These are phyloP conservation scores for Nyssa sinensis DNA, from an alignment of 148 eudicot species.

Conservation along the genomic window DNA sequence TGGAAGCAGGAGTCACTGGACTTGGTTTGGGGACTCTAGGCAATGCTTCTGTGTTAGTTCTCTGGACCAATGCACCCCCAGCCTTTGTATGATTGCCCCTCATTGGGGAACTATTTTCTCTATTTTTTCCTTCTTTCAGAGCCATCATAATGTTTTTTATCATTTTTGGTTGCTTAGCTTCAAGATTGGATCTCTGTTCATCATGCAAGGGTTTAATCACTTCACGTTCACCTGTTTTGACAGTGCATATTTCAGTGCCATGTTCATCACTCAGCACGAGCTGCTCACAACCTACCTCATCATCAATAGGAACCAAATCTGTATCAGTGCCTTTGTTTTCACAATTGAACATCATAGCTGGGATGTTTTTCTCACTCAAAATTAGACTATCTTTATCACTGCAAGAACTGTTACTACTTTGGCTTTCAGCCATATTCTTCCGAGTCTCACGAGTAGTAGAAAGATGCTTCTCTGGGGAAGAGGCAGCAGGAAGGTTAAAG, in stretches of 20 bases:
- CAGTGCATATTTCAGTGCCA: constrained; percentile 24
- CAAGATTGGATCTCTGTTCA: constrained; percentile 41
- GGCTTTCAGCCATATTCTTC: constrained; percentile 74
- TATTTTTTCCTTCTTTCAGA: constrained; percentile 70
- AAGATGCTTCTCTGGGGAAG: constrained; percentile 61
- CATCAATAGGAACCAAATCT: constrained; percentile 54
- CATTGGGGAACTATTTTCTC: constrained; percentile 91
- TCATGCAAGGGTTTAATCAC: constrained; percentile 38
- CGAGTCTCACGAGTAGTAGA: constrained; percentile 39
- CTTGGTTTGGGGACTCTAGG: constrained; percentile 62
- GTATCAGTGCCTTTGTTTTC: constrained; percentile 58
- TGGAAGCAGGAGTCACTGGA: constrained; percentile 44
- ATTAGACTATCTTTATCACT: constrained; percentile 78
- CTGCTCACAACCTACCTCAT: constrained; percentile 42
- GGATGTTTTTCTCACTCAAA: constrained; percentile 65
- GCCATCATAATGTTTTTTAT: constrained; percentile 59
- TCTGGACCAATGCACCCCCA: constrained; percentile 34
- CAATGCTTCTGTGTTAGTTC: constrained; percentile 47
- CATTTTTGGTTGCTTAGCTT: constrained; percentile 59
- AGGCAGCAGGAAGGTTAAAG: constrained; percentile 20
- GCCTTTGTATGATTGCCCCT: constrained; percentile 52
- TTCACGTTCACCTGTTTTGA: constrained; percentile 35
- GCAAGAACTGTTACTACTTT: constrained; percentile 85
- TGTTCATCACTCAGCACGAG: constrained; percentile 35
- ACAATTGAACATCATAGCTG: constrained; percentile 31